Base-by-base conservation (phyloP, 2,329 filamentous ascomycete species). In the Beauveria varroae region DNA sequence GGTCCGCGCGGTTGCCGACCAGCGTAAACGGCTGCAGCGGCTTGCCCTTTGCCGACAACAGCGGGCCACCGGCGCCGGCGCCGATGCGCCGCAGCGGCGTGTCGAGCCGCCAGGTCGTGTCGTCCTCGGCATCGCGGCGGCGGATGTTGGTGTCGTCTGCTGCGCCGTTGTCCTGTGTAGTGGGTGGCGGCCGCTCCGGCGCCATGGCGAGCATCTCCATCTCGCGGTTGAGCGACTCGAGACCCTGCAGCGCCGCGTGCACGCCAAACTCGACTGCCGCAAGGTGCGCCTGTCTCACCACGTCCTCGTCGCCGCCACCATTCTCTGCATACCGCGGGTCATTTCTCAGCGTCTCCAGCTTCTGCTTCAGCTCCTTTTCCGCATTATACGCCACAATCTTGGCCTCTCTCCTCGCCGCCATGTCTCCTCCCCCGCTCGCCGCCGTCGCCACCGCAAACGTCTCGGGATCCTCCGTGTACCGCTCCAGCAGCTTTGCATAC, bases 21-120 rank as follows among this genome's bases (percentile, higher is more conserved):
- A 99, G 80, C 1, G 92, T 97, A 70, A 99, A 98, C 0, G 93
- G 93, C 67, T 93, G 86, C 67, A 98, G 79, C 16, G 95, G 95
- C 71, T 91, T 95, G 50, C 95, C 95, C 62, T 87, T 81, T 64
- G 80, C 82, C 64, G 86, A 90, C 26, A 99, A 79, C 22, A 98
- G 79, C 0, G 93, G 91, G 0, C 91, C 90, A 75, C 69, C 84
- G 75, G 69, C 84, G 75, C 64, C 79, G 70, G 67, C 68, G 71
- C 78, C 68, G 71, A 78, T 69, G 12, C 81, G 80, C 41, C 78
- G 78, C 46, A 87, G 70, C 7, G 85, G 81, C 51, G 78, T 74
- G 71, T 98, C 93, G 2, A 98, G 79, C 2, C 88, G 86, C 22
- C 93, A 88, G 6, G 85, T 88, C 30, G 75, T 78, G 57, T 84